These are phyloP conservation scores for Zygotorulaspora mrakii DNA, from an alignment of 1,139 yeast genomes.

Conservation along the genomic window DNA sequence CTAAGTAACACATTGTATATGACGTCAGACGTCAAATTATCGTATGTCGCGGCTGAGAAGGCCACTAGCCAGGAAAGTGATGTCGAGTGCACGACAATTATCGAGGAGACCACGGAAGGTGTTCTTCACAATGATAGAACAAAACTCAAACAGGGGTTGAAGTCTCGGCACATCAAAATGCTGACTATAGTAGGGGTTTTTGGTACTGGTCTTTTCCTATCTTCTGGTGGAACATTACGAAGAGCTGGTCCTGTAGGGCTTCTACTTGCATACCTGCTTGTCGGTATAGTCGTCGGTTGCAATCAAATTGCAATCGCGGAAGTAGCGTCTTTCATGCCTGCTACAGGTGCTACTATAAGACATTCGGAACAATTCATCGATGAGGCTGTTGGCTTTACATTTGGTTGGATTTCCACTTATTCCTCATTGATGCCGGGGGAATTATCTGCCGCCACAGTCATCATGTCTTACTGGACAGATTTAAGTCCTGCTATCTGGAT, in stretches of 20 bases:
- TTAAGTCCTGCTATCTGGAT: constrained; percentile 47
- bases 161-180: constrained; percentile 56
- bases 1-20: no score
- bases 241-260: constrained; percentile 52
- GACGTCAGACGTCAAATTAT: no score
- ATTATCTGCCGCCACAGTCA: constrained; percentile 66
- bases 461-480: constrained; percentile 45
- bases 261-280: constrained; percentile 43
- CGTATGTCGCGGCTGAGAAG: no score
- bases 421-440: constrained; percentile 51
- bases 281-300: constrained; percentile 41
- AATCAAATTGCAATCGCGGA: constrained; percentile 56
- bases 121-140: constrained; percentile 23
- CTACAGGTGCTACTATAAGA: constrained; percentile 19
- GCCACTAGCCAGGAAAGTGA: no score
- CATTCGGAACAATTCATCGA: constrained; percentile 47
- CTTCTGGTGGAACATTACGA: constrained; percentile 47
- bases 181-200: constrained; percentile 54
- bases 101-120: no score
- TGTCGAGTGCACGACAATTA: no score
- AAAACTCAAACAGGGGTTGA: constrained; percentile 39
- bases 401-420: constrained; percentile 64
- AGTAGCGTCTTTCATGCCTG: constrained; percentile 57
- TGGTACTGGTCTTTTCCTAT: constrained; percentile 54
- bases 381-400: constrained; percentile 65